Conservation (phyloP, 2,329 filamentous ascomycete species). For the Orbilia oligospora region DNA sequence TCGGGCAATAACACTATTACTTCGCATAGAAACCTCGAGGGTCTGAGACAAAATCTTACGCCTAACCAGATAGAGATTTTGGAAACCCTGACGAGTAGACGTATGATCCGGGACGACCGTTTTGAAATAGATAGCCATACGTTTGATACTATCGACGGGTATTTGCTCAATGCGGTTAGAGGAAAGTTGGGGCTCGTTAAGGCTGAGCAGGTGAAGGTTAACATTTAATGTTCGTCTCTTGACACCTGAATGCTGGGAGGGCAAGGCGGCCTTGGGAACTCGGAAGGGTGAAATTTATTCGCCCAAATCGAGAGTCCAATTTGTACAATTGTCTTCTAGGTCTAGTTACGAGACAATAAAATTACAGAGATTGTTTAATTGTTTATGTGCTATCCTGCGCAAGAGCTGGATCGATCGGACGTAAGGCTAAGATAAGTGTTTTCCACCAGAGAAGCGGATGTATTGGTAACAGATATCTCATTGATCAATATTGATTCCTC, state of each 20-base stretch:
- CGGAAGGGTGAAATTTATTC: background rate
- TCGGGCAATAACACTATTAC: conserved; percentile 31
- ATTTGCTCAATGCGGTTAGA: conserved; percentile 63
- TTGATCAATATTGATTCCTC: no score
- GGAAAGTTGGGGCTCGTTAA: conserved; percentile 63
- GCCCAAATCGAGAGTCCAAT: no score
- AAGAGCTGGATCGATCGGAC: no score
- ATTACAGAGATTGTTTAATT: no score
- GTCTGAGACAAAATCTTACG: conserved; percentile 4
- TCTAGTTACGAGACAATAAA: no score
- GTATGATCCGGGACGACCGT: conserved; percentile 65
- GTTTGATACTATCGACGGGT: conserved; percentile 64
- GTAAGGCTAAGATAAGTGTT: no score
- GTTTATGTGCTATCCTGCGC: no score
- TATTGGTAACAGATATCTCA: no score
- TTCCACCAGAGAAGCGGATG: no score
- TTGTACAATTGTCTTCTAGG: no score
- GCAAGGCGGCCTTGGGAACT: conserved; percentile 11
- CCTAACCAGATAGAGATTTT: conserved; percentile 64
- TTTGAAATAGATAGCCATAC: conserved; percentile 66
- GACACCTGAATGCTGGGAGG: background rate
- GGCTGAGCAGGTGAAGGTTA: conserved; percentile 9
- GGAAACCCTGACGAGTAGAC: conserved; percentile 64
- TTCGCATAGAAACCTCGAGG: background rate
- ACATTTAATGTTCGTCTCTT: background rate